Evolutionary conservation across 2,329 filamentous ascomycete species (phyloP).

Genomic region (Neopestalotiopsis rosae): DNA sequence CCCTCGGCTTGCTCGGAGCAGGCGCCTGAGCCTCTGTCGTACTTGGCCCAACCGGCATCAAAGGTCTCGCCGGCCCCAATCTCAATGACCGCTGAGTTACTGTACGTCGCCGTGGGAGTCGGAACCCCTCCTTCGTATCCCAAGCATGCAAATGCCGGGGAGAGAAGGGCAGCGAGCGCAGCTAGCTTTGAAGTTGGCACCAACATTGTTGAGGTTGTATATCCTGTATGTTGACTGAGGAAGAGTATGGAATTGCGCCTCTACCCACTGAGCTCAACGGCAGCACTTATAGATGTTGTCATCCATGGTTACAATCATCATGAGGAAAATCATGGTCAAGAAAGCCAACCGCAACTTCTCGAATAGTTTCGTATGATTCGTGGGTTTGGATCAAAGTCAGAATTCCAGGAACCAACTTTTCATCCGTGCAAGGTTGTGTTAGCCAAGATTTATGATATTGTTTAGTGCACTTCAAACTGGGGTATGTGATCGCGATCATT

Average conservation of each 20-base stretch:
- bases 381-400: neutral
- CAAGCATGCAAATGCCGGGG: slow-evolving; percentile 35
- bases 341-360: neutral
- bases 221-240: slow-evolving; percentile 15
- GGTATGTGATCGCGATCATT: neutral
- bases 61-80: slow-evolving; percentile 37
- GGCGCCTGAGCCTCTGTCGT: slow-evolving; percentile 43
- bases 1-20: slow-evolving; percentile 51
- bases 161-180: slow-evolving; percentile 31
- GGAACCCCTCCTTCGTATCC: slow-evolving; percentile 38
- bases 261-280: neutral
- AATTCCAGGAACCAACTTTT: neutral
- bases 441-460: neutral
- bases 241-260: slow-evolving; percentile 5
- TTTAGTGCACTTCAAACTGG: neutral
- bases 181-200: slow-evolving; percentile 23
- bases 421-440: neutral
- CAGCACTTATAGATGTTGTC: neutral
- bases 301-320: no score
- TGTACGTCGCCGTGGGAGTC: slow-evolving; percentile 29
- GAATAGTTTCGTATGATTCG: neutral
- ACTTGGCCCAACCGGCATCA: slow-evolving; percentile 41
- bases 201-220: neutral
- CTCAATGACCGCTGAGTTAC: slow-evolving; percentile 35
- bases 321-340: no score